Evolutionary conservation across 2,329 filamentous ascomycete genomes (phyloP).

Genomic region (Fonsecaea nubica): DNA sequence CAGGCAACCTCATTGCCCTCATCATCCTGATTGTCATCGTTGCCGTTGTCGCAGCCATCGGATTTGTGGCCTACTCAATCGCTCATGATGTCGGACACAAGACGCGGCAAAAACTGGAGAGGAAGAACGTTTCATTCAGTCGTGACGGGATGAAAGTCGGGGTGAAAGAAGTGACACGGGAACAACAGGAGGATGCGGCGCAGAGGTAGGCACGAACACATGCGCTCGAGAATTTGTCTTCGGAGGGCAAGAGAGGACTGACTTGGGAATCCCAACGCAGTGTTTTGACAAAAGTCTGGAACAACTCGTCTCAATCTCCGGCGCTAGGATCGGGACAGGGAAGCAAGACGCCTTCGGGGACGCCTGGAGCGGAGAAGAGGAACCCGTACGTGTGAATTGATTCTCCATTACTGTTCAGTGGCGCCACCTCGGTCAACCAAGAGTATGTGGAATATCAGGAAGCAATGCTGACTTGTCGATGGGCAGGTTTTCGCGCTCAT

Average conservation of each 20-base stretch:
- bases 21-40: conserved; percentile 63
- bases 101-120: conserved; percentile 67
- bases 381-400: conserved; percentile 34
- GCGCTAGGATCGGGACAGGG: conserved; percentile 45
- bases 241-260: background rate
- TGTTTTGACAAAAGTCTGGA: conserved; percentile 58
- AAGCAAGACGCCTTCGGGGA: conserved; percentile 20
- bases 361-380: conserved; percentile 31
- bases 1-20: conserved; percentile 57
- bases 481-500: conserved; percentile 24
- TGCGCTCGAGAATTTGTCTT: background rate
- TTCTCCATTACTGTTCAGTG: background rate
- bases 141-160: conserved; percentile 68
- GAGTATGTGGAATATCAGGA: background rate
- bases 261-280: conserved; percentile 40
- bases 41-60: conserved; percentile 58
- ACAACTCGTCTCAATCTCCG: conserved; percentile 54
- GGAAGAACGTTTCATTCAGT: conserved; percentile 66
- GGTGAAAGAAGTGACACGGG: conserved; percentile 63
- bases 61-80: conserved; percentile 65
- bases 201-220: conserved; percentile 55
- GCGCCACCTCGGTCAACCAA: background rate
- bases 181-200: conserved; percentile 66
- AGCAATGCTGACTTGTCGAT: background rate
- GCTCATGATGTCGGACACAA: conserved; percentile 64